Percentiles rank a stretch among this genome's conserved stretches.
These are phyloP conservation scores for Neospermospora avenae DNA, from an alignment of 2,329 filamentous ascomycete species.

Conservation along the genomic window DNA sequence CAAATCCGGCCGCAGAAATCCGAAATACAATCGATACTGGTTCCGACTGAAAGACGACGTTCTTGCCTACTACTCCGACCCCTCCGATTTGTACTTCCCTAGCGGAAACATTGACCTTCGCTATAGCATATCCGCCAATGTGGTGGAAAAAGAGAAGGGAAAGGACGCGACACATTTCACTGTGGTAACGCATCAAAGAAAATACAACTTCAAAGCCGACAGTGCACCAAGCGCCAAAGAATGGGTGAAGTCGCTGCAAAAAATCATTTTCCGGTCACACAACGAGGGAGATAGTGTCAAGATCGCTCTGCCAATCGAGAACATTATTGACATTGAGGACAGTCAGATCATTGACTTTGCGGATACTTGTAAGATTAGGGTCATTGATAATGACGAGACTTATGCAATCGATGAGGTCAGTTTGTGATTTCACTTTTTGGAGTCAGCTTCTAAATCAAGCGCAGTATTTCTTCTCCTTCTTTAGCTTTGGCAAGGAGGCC, in stretches of 20 bases:
- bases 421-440: conserved; percentile 9
- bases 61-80: conserved; percentile 81
- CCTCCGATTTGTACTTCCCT: conserved; percentile 86
- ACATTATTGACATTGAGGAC: conserved; percentile 89
- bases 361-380: conserved; percentile 88
- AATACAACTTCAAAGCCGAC: conserved; percentile 85
- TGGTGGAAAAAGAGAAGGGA: conserved; percentile 67
- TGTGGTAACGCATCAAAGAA: conserved; percentile 77
- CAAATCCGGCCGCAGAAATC: conserved; percentile 85
- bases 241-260: conserved; percentile 92
- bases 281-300: conserved; percentile 98
- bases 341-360: conserved; percentile 87
- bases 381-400: conserved; percentile 90
- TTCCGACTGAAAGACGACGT: conserved; percentile 91
- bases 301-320: conserved; percentile 84
- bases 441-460: conserved; percentile 26
- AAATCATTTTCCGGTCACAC: conserved; percentile 91
- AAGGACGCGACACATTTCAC: conserved; percentile 76
- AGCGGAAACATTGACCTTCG: conserved; percentile 88
- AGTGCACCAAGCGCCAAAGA: conserved; percentile 85
- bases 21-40: conserved; percentile 87
- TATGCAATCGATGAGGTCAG: conserved; percentile 89
- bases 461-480: conserved; percentile 96
- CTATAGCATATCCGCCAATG: conserved; percentile 82
- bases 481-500: conserved; percentile 79